Base-by-base conservation (phyloP, 202 grass and related monocot genomes). In the Saccharum hybrid region DNA sequence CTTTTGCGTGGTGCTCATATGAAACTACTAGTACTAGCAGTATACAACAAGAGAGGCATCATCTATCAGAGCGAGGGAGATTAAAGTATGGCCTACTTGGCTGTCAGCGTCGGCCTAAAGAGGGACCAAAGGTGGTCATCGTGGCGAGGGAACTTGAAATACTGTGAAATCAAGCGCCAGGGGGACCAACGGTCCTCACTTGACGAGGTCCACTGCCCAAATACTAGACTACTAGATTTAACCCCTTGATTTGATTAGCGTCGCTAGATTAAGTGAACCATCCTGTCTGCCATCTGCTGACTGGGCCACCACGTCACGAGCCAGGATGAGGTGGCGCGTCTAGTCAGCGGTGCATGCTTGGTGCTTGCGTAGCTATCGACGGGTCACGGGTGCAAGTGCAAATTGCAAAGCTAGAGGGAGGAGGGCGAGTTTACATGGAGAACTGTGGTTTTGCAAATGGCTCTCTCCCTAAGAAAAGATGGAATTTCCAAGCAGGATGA, bases 11-110 rank as follows among this genome's bases (percentile, higher is more conserved):
- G 14, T 7, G 36, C 52, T 18, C 18, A 75, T 75, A 62, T 45
- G 39, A 26, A 66, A 59, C 57, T 10, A 26, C 57, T 11, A 26
- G 51, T 7, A 6, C 14, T 56, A n/a, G 1, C 7, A 21, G 18
- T 61, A 61, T 14, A 62, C 19, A 23, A 72, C 59, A 52, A 8
- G 6, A 49, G 66, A 46, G 46, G 15, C 70, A 61, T 86, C 39
- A 63, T 46, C 43, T 11, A 76, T 63, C 31, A 64, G 52, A 52
- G 40, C 8, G 56, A 22, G 22, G 34, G 71, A 45, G 57, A 31
- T 57, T 77, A 57, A 52, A 77, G 2, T 11, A 77, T 34, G 14
- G 15, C 72, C 82, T 76, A 81, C 42, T 85, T 81, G 82, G 36
- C 31, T 77, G 78, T 78, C 45, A 33, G 15, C 73, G 72, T 82